These are phyloP conservation scores for Aspergillus haitiensis DNA, from an alignment of 495 filamentous ascomycete species.

Conservation along the genomic window DNA sequence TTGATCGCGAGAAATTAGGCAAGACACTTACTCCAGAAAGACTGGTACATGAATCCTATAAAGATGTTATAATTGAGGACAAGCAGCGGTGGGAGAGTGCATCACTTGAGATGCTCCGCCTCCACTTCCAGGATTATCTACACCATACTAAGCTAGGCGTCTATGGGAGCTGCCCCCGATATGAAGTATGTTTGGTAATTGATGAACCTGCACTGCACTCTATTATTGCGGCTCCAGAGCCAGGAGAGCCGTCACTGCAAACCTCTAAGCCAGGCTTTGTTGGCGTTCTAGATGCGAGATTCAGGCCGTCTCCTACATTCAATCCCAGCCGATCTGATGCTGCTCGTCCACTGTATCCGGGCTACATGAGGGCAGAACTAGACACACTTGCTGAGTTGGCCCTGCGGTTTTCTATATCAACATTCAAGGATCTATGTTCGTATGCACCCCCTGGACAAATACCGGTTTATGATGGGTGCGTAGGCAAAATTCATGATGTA, in stretches of 20 bases:
- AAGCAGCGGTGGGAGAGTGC: neutral
- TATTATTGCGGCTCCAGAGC: neutral
- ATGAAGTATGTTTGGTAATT: neutral
- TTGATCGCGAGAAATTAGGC: neutral
- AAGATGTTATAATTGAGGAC: neutral
- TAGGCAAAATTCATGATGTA: no score
- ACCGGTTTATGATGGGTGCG: no score
- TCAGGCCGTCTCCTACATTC: no score
- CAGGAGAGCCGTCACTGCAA: neutral
- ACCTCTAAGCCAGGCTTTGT: neutral
- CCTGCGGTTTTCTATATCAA: no score
- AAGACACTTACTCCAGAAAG: neutral
- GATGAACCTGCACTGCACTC: neutral
- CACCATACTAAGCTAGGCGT: neutral
- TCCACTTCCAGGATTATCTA: neutral
- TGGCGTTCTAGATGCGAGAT: neutral
- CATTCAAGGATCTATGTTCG: no score
- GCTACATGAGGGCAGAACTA: no score
- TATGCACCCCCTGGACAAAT: no score
- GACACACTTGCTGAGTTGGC: no score
- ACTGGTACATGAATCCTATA: neutral
- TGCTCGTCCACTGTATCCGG: no score
- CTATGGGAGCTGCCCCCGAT: neutral
- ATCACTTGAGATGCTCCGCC: neutral
- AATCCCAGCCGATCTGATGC: no score